Conservation (phyloP, 768 basidiomycete genomes). For the Tricholoma saponaceum region DNA sequence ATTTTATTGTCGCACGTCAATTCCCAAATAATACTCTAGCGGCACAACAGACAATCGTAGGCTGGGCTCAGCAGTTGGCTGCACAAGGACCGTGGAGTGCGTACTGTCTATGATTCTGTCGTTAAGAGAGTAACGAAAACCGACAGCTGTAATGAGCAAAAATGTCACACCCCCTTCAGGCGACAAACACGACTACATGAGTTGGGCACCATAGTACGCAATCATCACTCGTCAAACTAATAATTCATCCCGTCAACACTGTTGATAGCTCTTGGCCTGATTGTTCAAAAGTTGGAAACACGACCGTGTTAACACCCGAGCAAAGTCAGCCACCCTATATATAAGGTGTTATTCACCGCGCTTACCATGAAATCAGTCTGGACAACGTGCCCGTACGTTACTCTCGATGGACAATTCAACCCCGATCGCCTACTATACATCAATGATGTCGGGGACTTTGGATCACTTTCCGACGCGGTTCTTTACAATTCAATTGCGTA, state of each 20-base stretch:
- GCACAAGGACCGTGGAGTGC: constrained; percentile 52
- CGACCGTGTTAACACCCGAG: constrained; percentile 48
- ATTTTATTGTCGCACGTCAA: constrained; percentile 38
- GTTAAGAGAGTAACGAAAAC: background rate
- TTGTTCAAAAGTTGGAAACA: constrained; percentile 55
- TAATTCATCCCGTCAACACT: background rate
- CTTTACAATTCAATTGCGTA: constrained; percentile 59
- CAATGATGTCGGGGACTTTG: constrained; percentile 53
- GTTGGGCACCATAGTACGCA: constrained; percentile 66
- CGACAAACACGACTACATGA: constrained; percentile 60
- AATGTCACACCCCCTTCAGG: constrained; percentile 45
- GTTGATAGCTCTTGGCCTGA: constrained; percentile 57
- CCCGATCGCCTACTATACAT: constrained; percentile 52
- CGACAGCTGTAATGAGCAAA: constrained; percentile 46
- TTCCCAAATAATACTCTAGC: constrained; percentile 37
- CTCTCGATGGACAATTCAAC: constrained; percentile 60
- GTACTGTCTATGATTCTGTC: constrained; percentile 13
- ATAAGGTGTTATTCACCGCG: background rate
- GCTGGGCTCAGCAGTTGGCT: constrained; percentile 43
- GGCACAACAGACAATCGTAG: constrained; percentile 42
- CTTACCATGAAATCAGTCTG: constrained; percentile 36
- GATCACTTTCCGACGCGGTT: constrained; percentile 53
- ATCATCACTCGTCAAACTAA: background rate
- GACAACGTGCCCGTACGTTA: constrained; percentile 52
- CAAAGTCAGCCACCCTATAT: constrained; percentile 33